Base-by-base conservation (phyloP, 1,139 yeast species). In the Pichia sp. region DNA sequence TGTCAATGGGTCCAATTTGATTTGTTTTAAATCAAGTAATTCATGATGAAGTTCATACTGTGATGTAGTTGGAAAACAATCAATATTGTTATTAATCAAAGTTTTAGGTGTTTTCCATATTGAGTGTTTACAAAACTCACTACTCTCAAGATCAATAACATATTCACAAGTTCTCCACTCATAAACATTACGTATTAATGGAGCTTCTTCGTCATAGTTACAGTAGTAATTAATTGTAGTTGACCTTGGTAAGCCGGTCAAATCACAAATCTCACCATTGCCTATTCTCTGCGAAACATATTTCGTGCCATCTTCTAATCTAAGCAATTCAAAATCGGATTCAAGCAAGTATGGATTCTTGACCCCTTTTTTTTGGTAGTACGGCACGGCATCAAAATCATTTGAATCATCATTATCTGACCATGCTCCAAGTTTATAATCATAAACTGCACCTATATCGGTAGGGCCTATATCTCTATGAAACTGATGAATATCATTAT, bases 231-330 rank as follows among this genome's bases (percentile, higher is more conserved):
- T 77, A 4, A 90, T 67, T 47, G 83, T 86, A 1, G 81, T 70
- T 1, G 74, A 66, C 51, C 97, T 72, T 5, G 82, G 82, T 38
- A 69, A 66, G 0, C 76, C 75, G 0, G 94, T 86, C 43, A 85
- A 60, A 59, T 86, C 95, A 67, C 97, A 90, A 1, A 73, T 57
- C 5, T 80, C 77, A 1, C 97, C 97, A 50, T 72, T 68, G 1
- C 66, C 69, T 15, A 85, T 65, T 2, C 68, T 65, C 53, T 85
- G 88, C 45, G 75, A 70, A 24, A 83, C 61, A 53, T 72, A 73
- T 50, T 71, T 70, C 0, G 69, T 63, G 4, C 69, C 69, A 37
- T 69, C 71, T 4, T 43, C 47, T 1, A 48, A 35, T 9, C 44
- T 50, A 3, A 53, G 46, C 37, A 62, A 30, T 34, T 53, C 56